phyloP scores from a whole-genome alignment of 495 filamentous ascomycete species.

The Hypomontagnella submonticulosa region DNA sequence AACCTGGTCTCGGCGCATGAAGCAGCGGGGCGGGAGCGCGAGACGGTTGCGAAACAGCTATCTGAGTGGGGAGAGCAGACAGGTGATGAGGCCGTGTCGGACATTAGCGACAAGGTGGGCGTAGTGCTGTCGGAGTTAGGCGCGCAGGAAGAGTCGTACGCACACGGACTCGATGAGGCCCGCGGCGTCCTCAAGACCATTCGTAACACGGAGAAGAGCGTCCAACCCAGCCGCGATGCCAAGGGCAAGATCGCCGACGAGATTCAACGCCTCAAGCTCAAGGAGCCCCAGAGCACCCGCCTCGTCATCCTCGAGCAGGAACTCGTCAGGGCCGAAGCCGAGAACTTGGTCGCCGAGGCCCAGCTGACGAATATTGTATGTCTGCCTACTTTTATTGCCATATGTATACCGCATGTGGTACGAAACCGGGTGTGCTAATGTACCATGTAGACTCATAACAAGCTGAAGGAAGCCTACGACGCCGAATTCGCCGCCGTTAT shows the following conservation, averaged over 20 bases:
- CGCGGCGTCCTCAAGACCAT: constrained; percentile 86
- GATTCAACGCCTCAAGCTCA: constrained; percentile 86
- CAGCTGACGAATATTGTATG: constrained; percentile 92
- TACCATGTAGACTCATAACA: constrained; percentile 77
- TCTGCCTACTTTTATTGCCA: constrained; percentile 7
- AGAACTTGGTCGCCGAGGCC: constrained; percentile 94
- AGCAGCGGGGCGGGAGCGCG: constrained; percentile 80
- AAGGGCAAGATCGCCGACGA: constrained; percentile 88
- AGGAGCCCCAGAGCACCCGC: constrained; percentile 81
- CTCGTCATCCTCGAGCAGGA: constrained; percentile 91
- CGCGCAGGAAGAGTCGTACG: constrained; percentile 89
- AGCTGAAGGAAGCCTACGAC: constrained; percentile 93
- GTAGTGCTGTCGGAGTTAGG: constrained; percentile 91
- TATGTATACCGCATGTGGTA: too few species aligned
- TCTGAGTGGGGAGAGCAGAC: constrained; percentile 96
- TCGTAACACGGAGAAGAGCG: constrained; percentile 88
- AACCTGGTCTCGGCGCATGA: constrained; percentile 84
- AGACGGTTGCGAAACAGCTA: constrained; percentile 87
- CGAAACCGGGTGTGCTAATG: constrained; percentile 20
- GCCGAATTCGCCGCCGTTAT: constrained; percentile 86
- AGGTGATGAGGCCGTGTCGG: constrained; percentile 83
- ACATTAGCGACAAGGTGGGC: constrained; percentile 92
- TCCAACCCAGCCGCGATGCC: constrained; percentile 90
- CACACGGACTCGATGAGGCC: constrained; percentile 85
- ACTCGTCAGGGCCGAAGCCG: constrained; percentile 92